Evolutionary conservation across 805 yeast species (phyloP), one percentile per base, ranked within the genome.

Genomic region (Tetrapisispora fleetii): DNA sequence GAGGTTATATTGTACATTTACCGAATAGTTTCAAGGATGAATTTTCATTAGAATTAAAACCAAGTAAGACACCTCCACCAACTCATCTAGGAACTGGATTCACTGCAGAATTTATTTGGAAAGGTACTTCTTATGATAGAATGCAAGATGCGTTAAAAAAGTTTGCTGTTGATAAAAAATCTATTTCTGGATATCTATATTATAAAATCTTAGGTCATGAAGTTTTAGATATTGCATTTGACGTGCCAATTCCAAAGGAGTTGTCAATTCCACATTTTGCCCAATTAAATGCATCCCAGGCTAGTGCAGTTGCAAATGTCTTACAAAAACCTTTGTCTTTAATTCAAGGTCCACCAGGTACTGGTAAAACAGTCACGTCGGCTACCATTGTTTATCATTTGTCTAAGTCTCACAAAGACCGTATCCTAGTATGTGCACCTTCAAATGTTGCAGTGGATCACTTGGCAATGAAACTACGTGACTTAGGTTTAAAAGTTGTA

Each of bases 261-360:
- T 74, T 84, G 42, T 77, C 87, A 1, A 78, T 81, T 41, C 81
- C 84, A 0, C 77, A 79, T n/a, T 72, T 84, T 51, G 77, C 87
- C 0, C 78, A 77, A 47, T 71, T 90, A 54, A 90, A 90, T 63
- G 73, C 70, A 8, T 86, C 96, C 1, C 97, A 90, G 64, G 75
- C 76, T 2, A 78, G 76, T 57, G 96, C 97, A 0, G 88, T 90
- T 24, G 71, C 75, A 46, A 66, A 74, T 11, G 95, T 83, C 0
- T 64, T 88, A 50, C 76, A 76, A 57, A 72, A 79, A 54, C 95
- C 95, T 1, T 70, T 89, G 40, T 78, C 93, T 6, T 72, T 88
- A 54, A 87, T 88, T 52, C 96, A 90, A 64, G 97, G 97, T 17
- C 97, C 97, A 10, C 97, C 97, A 3, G 95, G 95, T 54, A 90